Base-by-base conservation (phyloP, 352 stramenopile species). In the Pythium monospermum region DNA sequence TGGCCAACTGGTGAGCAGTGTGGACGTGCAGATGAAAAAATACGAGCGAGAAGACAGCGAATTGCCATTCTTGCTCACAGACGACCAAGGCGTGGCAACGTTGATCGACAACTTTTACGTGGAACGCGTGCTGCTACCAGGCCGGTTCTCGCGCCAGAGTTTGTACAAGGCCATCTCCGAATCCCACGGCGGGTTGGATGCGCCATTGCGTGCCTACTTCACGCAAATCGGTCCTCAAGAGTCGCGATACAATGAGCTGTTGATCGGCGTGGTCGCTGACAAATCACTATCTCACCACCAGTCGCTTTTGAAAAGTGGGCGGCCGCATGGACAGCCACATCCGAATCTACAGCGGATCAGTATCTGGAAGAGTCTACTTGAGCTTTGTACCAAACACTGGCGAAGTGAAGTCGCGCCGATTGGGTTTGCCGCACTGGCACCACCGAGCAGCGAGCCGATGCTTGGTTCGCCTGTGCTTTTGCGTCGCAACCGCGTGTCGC, bases 321-420 rank as follows among this genome's bases (percentile, higher is more conserved):
- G n/a, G n/a, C n/a, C n/a, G n/a, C n/a, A 15, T 40, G 27, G 49
- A 31, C 13, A 32, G 18, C 46, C 43, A 37, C 47, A 61, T 49
- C 19, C 57, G 49, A 27, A 25, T 48, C 26, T 71, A 1, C 32
- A 73, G 28, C 78, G 78, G 15, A 75, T 87, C 39, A 28, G 53
- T 6, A 66, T 86, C 6, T 90, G 78, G 78, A 81, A 83, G 35
- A 66, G 69, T 11, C 66, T 90, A 13, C 69, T 90, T 26, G 68
- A 77, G 3, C 56, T 87, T 16, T 91, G 79, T 41, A 82, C 69
- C 5, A 86, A 87, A 58, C 69, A 86, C 51, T 91, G 79, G 79
- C 64, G 68, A 3, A 74, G 60, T 12, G 79, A 87, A 52, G 83
- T 82, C 22, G 77, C 81, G 11, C 73, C 74, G 1, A 83, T 91